A percentile compares a stretch with the other conserved stretches of the same genome.
Conservation (phyloP, 768 basidiomycete genomes). For the Cyathus striatus region DNA sequence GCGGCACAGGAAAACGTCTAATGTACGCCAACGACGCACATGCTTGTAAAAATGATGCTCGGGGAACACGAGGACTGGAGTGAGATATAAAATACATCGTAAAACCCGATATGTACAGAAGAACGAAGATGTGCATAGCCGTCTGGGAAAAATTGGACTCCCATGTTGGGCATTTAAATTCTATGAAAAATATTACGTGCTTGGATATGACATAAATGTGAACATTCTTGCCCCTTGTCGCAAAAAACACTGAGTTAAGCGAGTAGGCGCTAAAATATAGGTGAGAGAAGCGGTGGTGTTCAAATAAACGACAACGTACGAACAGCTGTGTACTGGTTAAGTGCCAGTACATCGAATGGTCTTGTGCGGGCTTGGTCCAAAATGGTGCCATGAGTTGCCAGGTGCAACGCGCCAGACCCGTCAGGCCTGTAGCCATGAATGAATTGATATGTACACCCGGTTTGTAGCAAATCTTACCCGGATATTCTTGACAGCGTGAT, state of each 20-base stretch:
- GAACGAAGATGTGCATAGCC: background rate
- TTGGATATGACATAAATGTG: slow-evolving; percentile 26
- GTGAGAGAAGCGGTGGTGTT: slow-evolving; percentile 4
- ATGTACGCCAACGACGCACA: too few species aligned
- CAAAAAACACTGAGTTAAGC: slow-evolving; percentile 46
- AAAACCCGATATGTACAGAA: background rate
- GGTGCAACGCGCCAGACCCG: slow-evolving; percentile 41
- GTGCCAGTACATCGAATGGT: slow-evolving; percentile 74
- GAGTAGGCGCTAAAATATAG: slow-evolving; percentile 33
- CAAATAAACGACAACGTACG: slow-evolving; percentile 44
- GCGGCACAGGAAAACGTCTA: too few species aligned
- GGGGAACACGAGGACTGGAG: background rate
- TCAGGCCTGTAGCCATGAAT: slow-evolving; percentile 23
- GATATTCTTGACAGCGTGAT: slow-evolving; percentile 71
- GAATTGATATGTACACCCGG: slow-evolving; percentile 7
- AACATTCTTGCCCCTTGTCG: slow-evolving; percentile 52
- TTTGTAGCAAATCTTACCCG: slow-evolving; percentile 46
- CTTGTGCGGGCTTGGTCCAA: slow-evolving; percentile 72
- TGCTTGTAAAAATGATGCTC: too few species aligned
- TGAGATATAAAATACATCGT: background rate
- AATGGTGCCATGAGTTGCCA: slow-evolving; percentile 55
- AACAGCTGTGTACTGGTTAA: slow-evolving; percentile 71
- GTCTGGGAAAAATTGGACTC: slow-evolving; percentile 1
- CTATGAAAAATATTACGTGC: slow-evolving; percentile 6
- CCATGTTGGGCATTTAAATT: background rate